These are phyloP conservation scores for Xylariaceae sp. DNA, from an alignment of 2,329 filamentous ascomycete genomes.

Conservation along the genomic window DNA sequence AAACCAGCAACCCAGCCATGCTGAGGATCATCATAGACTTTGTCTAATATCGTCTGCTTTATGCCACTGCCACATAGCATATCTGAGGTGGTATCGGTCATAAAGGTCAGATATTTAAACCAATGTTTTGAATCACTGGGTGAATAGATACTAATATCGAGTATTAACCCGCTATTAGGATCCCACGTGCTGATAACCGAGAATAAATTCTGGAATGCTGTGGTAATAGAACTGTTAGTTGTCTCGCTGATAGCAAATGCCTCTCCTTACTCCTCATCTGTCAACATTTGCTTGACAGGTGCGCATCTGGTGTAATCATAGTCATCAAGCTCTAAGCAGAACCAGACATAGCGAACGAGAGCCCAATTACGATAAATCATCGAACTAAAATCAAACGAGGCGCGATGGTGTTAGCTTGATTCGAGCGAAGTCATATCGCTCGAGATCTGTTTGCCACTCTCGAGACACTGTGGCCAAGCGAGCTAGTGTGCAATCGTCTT, in stretches of 20 bases:
- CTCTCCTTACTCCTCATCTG: constrained; percentile 3
- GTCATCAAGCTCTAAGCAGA: constrained; percentile 40
- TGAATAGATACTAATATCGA: constrained; percentile 48
- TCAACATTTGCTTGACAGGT: no score
- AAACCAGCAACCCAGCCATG: constrained; percentile 32
- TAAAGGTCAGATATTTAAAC: constrained; percentile 44
- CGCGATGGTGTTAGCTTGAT: constrained; percentile 41
- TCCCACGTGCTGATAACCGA: constrained; percentile 42
- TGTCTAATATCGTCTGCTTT: constrained; percentile 7
- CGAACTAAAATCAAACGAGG: constrained; percentile 35
- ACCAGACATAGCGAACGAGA: constrained; percentile 39
- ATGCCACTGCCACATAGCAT: constrained; percentile 6
- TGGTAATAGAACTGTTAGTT: constrained; percentile 37
- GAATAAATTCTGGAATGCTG: constrained; percentile 42
- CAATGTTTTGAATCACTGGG: constrained; percentile 44
- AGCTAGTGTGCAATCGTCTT: no score
- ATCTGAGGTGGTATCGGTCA: constrained; percentile 31
- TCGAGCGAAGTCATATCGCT: constrained; percentile 26
- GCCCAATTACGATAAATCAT: constrained; percentile 40
- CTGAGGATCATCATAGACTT: constrained; percentile 24
- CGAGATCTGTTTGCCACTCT: constrained; percentile 7
- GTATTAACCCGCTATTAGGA: constrained; percentile 40
- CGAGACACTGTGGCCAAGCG: constrained; percentile 18
- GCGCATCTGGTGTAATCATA: no score
- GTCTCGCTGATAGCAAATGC: constrained; percentile 27